Evolutionary conservation across 2,329 filamentous ascomycete genomes (phyloP).

Genomic region (Cordyceps farinosa): DNA sequence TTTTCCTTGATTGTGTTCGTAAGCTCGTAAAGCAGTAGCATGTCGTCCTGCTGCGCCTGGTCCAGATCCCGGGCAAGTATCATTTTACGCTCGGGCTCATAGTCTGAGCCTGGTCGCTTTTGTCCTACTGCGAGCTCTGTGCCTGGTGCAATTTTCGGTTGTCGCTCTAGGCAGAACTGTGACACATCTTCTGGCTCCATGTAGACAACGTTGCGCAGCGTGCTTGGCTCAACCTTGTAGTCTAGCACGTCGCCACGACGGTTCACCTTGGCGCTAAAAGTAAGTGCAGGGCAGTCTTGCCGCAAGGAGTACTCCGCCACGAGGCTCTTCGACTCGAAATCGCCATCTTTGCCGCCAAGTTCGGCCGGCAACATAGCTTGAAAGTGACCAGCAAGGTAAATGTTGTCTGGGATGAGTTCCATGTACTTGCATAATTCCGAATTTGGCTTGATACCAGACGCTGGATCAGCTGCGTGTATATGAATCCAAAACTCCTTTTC

Average conservation of each 20-base stretch:
- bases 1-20: constrained; percentile 42
- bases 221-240: constrained; percentile 51
- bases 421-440: constrained; percentile 59
- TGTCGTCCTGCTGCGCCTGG: constrained; percentile 40
- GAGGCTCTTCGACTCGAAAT: constrained; percentile 35
- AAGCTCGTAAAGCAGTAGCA: constrained; percentile 46
- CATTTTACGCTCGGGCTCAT: constrained; percentile 40
- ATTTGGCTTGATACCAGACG: constrained; percentile 61
- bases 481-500: constrained; percentile 67
- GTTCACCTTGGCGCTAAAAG: constrained; percentile 59
- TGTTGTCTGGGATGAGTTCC: constrained; percentile 55
- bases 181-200: constrained; percentile 52
- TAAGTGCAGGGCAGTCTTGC: constrained; percentile 50
- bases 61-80: constrained; percentile 41
- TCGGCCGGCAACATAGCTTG: constrained; percentile 54
- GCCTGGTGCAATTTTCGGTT: constrained; percentile 23
- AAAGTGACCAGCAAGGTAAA: constrained; percentile 57
- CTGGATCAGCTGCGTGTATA: constrained; percentile 74
- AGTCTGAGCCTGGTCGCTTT: constrained; percentile 19
- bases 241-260: constrained; percentile 51
- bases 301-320: constrained; percentile 54
- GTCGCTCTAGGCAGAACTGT: constrained; percentile 37
- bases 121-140: constrained; percentile 31
- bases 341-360: constrained; percentile 28
- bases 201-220: constrained; percentile 52